These are phyloP conservation scores for Tieghemiomyces parasiticus DNA, from an alignment of 192 early-diverging fungal genomes.

Conservation along the genomic window DNA sequence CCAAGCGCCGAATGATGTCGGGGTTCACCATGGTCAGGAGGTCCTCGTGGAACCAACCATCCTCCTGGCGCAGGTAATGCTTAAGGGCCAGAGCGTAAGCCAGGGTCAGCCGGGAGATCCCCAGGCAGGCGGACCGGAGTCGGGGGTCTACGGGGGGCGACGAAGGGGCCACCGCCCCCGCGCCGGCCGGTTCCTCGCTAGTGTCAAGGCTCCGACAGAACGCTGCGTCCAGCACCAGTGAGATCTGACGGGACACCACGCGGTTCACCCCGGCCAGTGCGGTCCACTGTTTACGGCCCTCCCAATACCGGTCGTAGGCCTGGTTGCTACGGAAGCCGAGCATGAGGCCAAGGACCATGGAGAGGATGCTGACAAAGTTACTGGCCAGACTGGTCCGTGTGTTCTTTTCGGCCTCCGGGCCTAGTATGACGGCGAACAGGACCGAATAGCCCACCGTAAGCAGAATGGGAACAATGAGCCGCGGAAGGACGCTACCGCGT, in stretches of 20 bases:
- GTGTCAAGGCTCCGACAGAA: neutral
- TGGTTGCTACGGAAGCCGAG: neutral
- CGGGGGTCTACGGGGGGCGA: too few species aligned
- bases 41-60: neutral
- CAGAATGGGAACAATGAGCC: neutral
- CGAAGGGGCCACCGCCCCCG: neutral
- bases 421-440: neutral
- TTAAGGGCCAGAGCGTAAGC: neutral
- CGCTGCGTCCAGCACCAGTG: neutral
- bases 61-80: neutral
- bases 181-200: neutral
- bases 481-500: neutral
- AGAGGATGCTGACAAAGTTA: neutral
- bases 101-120: neutral
- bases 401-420: neutral
- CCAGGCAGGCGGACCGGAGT: neutral
- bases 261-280: neutral
- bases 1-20: neutral
- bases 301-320: slow-evolving; percentile 6
- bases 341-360: neutral
- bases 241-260: neutral
- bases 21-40: neutral
- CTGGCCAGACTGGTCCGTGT: neutral
- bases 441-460: neutral
- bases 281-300: slow-evolving; percentile 3